phyloP scores from a whole-genome alignment of 164 flowering plant species.

The Chimonanthus salicifolius region DNA sequence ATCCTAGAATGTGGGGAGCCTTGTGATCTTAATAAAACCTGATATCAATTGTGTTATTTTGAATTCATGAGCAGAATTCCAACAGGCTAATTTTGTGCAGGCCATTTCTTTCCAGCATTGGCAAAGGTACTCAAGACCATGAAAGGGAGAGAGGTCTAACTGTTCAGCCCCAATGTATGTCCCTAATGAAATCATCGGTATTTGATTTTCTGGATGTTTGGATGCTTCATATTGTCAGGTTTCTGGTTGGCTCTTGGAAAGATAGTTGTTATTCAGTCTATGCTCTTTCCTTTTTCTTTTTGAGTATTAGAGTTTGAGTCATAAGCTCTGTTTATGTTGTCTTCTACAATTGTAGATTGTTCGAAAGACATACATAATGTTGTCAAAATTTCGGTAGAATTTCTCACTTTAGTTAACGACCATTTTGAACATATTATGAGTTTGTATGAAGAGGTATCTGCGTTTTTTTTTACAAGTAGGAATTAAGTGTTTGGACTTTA shows the following conservation, averaged over 20 bases:
- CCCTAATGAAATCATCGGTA: too few relatives aligned
- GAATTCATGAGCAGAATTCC: neutral
- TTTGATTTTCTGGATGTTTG: neutral
- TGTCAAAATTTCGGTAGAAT: too few relatives aligned
- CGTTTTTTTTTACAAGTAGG: too few relatives aligned
- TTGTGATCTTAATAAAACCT: too few relatives aligned
- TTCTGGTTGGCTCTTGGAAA: neutral
- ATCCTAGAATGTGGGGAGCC: neutral
- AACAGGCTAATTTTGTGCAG: slow-evolving; percentile 24
- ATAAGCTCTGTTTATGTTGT: neutral
- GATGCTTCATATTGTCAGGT: neutral
- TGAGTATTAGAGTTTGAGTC: neutral
- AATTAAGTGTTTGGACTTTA: too few relatives aligned
- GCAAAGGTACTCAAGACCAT: slow-evolving; percentile 55
- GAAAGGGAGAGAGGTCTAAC: slow-evolving; percentile 54
- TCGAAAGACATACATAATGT: too few relatives aligned
- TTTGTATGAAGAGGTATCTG: too few relatives aligned
- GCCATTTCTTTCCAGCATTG: slow-evolving; percentile 61
- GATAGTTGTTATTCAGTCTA: neutral
- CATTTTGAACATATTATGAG: too few relatives aligned
- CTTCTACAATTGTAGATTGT: neutral
- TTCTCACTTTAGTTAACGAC: too few relatives aligned
- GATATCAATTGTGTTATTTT: neutral
- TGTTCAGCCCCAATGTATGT: slow-evolving; percentile 66
- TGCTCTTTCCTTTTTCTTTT: neutral